A percentile compares a stretch with the other conserved stretches of the same genome.
Evolutionary conservation across 441 rosid species (phyloP).

Genomic region (Aquilaria agallochum): DNA sequence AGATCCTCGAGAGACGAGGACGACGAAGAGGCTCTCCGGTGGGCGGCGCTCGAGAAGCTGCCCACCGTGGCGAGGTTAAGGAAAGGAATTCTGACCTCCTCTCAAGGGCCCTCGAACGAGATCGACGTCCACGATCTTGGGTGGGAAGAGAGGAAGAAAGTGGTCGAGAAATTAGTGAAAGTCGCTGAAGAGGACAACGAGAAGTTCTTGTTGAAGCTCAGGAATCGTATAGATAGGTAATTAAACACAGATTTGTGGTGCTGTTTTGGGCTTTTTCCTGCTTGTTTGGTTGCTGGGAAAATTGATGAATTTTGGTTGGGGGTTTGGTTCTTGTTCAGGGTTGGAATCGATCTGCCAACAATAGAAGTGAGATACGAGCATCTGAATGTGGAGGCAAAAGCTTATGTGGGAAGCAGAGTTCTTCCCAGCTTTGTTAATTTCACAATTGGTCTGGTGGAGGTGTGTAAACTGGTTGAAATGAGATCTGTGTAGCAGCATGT

Average conservation of each 20-base stretch:
- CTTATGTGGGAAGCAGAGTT: slow-evolving; percentile 55
- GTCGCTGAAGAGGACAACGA: slow-evolving; percentile 59
- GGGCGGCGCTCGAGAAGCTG: slow-evolving; percentile 75
- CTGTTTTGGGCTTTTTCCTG: background rate
- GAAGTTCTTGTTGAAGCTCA: slow-evolving; percentile 58
- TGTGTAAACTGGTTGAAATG: slow-evolving; percentile 4
- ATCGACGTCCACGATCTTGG: slow-evolving; percentile 46
- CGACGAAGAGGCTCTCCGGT: slow-evolving; percentile 66
- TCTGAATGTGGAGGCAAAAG: slow-evolving; percentile 56
- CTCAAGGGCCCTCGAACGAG: slow-evolving; percentile 29
- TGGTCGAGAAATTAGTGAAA: slow-evolving; percentile 48
- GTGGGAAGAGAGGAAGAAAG: slow-evolving; percentile 36
- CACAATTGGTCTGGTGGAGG: slow-evolving; percentile 38
- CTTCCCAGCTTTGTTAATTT: slow-evolving; percentile 54
- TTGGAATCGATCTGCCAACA: slow-evolving; percentile 56
- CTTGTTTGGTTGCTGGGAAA: background rate
- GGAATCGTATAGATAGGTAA: slow-evolving; percentile 57
- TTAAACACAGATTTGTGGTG: background rate
- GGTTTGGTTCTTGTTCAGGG: slow-evolving; percentile 25
- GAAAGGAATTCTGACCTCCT: slow-evolving; percentile 45
- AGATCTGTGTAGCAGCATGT: background rate
- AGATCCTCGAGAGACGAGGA: slow-evolving; percentile 43
- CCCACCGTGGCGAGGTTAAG: slow-evolving; percentile 59
- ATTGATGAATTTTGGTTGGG: background rate
- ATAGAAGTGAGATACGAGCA: slow-evolving; percentile 70